Evolutionary conservation across 306 rosid genomes (phyloP).

Genomic region (Clitoria ternatea): DNA sequence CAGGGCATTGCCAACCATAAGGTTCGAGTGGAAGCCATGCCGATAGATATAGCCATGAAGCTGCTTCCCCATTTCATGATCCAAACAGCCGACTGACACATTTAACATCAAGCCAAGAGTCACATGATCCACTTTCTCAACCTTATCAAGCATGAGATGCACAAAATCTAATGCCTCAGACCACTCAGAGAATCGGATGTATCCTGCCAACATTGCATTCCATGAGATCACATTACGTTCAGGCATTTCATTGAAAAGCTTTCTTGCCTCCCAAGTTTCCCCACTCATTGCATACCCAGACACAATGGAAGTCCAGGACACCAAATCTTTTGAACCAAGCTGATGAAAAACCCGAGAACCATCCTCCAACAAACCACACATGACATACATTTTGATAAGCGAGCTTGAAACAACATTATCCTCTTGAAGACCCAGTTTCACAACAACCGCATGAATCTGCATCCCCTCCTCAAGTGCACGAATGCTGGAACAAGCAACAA

Average conservation of each 20-base stretch:
- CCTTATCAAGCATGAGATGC: slow-evolving; percentile 39
- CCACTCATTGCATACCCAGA: slow-evolving; percentile 61
- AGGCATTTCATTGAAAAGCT: slow-evolving; percentile 61
- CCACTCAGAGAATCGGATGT: slow-evolving; percentile 40
- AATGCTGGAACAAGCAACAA: slow-evolving; percentile 54
- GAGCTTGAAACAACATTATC: slow-evolving; percentile 56
- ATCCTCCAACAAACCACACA: slow-evolving; percentile 51
- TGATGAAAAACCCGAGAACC: slow-evolving; percentile 49
- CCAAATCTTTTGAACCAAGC: slow-evolving; percentile 47
- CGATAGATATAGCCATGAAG: slow-evolving; percentile 61
- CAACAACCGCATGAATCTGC: slow-evolving; percentile 59
- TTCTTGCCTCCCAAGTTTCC: slow-evolving; percentile 47
- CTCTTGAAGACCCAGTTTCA: slow-evolving; percentile 45
- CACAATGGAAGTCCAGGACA: slow-evolving; percentile 71
- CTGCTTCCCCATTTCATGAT: slow-evolving; percentile 63
- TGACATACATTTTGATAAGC: slow-evolving; percentile 55
- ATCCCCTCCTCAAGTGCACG: slow-evolving; percentile 50
- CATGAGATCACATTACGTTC: slow-evolving; percentile 66
- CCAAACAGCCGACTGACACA: slow-evolving; percentile 43
- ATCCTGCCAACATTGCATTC: slow-evolving; percentile 82
- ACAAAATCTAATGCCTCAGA: slow-evolving; percentile 50
- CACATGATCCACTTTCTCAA: slow-evolving; percentile 41
- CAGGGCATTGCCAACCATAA: slow-evolving; percentile 61
- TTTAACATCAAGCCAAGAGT: slow-evolving; percentile 58
- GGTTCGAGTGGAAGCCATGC: slow-evolving; percentile 38